These are phyloP conservation scores for Tarenaya hassleriana DNA, from an alignment of 345 rosid species.

Conservation along the genomic window DNA sequence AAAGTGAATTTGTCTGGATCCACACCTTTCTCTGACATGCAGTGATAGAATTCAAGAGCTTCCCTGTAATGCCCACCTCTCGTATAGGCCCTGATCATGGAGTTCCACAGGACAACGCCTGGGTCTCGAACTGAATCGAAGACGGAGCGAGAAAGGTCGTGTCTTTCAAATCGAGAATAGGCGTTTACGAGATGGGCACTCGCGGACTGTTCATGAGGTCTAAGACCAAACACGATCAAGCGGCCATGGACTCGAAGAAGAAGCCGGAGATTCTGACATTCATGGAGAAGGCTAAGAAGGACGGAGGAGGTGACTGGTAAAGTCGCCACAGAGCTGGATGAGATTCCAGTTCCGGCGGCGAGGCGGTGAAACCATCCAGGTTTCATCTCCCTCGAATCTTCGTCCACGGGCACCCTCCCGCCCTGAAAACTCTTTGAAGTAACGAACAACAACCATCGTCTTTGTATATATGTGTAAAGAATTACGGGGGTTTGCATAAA, in stretches of 20 bases:
- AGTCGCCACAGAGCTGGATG: background rate
- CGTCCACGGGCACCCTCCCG: too few relatives aligned
- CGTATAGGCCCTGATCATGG: slow-evolving; percentile 43
- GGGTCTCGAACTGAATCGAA: slow-evolving; percentile 41
- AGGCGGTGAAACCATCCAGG: too few relatives aligned
- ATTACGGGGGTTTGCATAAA: too few relatives aligned
- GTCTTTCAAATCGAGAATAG: slow-evolving; percentile 36
- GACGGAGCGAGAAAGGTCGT: slow-evolving; percentile 39
- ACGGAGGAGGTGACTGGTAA: background rate
- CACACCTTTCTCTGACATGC: slow-evolving; percentile 35
- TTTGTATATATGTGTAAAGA: too few relatives aligned
- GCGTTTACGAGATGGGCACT: slow-evolving; percentile 37
- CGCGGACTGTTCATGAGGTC: slow-evolving; percentile 20
- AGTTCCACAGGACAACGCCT: slow-evolving; percentile 40
- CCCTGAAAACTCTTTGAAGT: too few relatives aligned
- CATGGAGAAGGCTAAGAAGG: slow-evolving; percentile 30
- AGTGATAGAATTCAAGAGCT: slow-evolving; percentile 37
- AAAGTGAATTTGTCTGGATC: slow-evolving; percentile 52
- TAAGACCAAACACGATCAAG: slow-evolving; percentile 37
- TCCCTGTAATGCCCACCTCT: slow-evolving; percentile 32
- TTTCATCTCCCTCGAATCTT: too few relatives aligned
- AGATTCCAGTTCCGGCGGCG: background rate
- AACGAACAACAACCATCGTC: too few relatives aligned
- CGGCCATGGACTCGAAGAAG: slow-evolving; percentile 44
- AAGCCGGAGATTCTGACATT: slow-evolving; percentile 34